These are phyloP conservation scores for Capsicum chinense DNA, from an alignment of 257 asterid genomes.

Conservation along the genomic window DNA sequence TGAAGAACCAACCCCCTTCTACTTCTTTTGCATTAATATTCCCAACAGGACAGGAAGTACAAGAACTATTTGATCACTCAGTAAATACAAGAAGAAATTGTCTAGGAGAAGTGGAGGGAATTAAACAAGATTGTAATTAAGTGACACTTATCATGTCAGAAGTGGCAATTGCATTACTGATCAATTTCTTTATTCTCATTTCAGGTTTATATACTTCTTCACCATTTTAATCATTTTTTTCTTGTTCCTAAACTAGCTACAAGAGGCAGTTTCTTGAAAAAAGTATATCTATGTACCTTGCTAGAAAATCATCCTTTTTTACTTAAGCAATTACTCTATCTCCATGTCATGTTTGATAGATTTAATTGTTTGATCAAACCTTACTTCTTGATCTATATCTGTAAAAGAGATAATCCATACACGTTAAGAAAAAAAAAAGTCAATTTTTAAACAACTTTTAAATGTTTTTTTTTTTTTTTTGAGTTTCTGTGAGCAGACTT, in stretches of 20 bases:
- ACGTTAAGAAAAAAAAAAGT: background rate
- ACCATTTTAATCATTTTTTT: no score
- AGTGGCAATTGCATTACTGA: background rate
- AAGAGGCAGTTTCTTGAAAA: no score
- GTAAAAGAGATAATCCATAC: no score
- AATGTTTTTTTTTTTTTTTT: no score
- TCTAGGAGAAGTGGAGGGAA: background rate
- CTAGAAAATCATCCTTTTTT: no score
- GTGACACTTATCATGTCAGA: conserved; percentile 19
- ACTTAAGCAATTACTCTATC: background rate
- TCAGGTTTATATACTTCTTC: background rate
- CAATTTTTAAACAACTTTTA: background rate
- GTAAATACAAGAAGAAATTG: background rate
- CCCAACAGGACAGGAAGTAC: background rate
- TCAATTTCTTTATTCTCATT: conserved; percentile 13
- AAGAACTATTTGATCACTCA: background rate
- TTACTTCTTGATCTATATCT: background rate
- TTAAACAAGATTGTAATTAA: background rate
- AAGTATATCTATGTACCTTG: no score
- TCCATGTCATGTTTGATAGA: background rate
- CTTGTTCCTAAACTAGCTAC: no score
- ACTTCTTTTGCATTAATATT: background rate
- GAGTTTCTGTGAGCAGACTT: no score
- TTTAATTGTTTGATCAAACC: background rate
- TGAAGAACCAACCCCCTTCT: background rate